Conservation (phyloP, 179 eudicot genomes). For the Actinidia polygama region DNA sequence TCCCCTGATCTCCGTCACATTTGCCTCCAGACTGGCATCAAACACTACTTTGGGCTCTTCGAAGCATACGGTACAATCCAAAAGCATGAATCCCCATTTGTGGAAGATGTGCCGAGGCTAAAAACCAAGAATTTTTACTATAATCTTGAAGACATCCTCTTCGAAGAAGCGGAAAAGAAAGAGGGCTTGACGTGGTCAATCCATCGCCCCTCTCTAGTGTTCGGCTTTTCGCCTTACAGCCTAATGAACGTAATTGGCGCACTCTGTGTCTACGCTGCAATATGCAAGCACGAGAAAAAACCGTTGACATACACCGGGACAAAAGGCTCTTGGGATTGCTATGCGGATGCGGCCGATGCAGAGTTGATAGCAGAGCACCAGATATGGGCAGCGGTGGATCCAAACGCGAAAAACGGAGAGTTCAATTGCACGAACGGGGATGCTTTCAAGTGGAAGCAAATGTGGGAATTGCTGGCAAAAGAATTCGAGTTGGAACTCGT, state of each 20-base stretch:
- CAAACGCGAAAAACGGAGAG: background rate
- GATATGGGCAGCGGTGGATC: slow-evolving; percentile 19
- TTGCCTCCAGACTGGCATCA: slow-evolving; percentile 24
- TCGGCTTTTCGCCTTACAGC: slow-evolving; percentile 31
- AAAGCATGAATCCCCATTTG: slow-evolving; percentile 25
- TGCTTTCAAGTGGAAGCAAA: slow-evolving; percentile 22
- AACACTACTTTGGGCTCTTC: slow-evolving; percentile 24
- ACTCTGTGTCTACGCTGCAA: slow-evolving; percentile 13
- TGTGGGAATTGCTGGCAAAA: slow-evolving; percentile 5
- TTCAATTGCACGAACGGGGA: slow-evolving; percentile 16
- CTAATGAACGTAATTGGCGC: slow-evolving; percentile 13
- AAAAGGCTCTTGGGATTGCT: background rate
- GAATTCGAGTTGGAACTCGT: slow-evolving; percentile 17
- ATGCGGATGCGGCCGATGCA: background rate
- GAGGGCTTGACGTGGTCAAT: slow-evolving; percentile 19
- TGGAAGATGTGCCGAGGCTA: slow-evolving; percentile 24
- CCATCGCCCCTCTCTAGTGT: slow-evolving; percentile 16
- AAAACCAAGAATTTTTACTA: slow-evolving; percentile 25
- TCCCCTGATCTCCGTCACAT: slow-evolving; percentile 29
- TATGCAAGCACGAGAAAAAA: slow-evolving; percentile 15
- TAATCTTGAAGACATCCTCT: slow-evolving; percentile 27
- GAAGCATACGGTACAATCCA: background rate
- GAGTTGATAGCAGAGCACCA: slow-evolving; percentile 17
- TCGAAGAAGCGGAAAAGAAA: slow-evolving; percentile 8
- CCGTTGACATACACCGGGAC: background rate